These are phyloP conservation scores for Herpetospermum pedunculosum DNA, from an alignment of 306 rosid species.

Conservation along the genomic window DNA sequence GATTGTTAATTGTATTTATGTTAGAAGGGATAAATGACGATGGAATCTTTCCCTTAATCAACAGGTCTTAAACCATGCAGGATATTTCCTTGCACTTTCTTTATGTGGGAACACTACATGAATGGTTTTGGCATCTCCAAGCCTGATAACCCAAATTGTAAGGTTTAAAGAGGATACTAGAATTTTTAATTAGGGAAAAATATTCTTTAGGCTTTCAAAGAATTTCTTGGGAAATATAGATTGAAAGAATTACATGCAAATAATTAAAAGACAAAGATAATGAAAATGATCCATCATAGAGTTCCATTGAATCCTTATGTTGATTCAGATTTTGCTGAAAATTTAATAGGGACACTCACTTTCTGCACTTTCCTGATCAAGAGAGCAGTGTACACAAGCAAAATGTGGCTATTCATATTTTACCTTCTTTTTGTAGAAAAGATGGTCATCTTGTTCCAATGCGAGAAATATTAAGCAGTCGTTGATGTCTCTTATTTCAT, in stretches of 20 bases:
- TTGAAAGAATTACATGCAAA: not conserved
- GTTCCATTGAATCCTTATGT: not conserved
- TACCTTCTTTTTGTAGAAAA: constrained; percentile 60
- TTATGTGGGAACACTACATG: not conserved
- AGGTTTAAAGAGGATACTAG: not conserved
- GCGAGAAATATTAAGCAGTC: constrained; percentile 48
- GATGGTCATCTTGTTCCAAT: constrained; percentile 38
- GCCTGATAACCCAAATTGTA: not conserved
- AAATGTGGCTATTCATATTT: not conserved
- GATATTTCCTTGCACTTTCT: not conserved
- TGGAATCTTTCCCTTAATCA: not conserved
- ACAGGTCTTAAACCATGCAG: not conserved
- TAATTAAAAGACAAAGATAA: not conserved
- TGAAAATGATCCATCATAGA: not conserved
- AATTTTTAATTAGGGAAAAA: not conserved
- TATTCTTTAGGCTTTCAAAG: not conserved
- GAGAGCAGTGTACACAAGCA: not conserved
- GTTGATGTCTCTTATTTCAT: constrained; percentile 18
- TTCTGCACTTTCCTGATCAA: constrained; percentile 1
- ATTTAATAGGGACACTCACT: not conserved
- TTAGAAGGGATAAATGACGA: not conserved
- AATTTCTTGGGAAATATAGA: not conserved
- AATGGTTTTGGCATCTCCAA: not conserved
- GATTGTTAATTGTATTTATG: not conserved
- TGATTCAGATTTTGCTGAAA: not conserved